phyloP scores from a whole-genome alignment of 2,329 filamentous ascomycete species.

The Penicillium sp. region DNA sequence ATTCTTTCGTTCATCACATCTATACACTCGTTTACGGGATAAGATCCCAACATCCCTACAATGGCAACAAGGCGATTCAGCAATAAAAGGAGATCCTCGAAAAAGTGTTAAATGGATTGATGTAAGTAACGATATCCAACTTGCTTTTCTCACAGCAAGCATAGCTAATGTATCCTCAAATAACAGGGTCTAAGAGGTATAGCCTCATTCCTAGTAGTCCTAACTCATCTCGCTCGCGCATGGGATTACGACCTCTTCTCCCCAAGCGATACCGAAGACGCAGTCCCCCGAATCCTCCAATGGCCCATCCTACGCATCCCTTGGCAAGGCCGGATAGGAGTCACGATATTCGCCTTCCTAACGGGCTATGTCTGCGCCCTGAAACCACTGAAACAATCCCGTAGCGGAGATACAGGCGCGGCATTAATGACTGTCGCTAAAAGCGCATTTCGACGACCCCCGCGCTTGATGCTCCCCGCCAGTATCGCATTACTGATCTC shows the following conservation, averaged over 20 bases:
- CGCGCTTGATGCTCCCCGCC: conserved; percentile 53
- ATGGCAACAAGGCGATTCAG: conserved; percentile 21
- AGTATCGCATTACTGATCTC: conserved; percentile 53
- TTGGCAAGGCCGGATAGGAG: conserved; percentile 55
- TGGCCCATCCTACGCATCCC: conserved; percentile 56
- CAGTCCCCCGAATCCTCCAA: conserved; percentile 49
- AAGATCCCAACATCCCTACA: conserved; percentile 18
- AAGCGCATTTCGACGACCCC: conserved; percentile 55
- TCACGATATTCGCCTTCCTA: conserved; percentile 57
- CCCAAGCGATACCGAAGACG: conserved; percentile 46
- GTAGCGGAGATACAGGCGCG: conserved; percentile 45
- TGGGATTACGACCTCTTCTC: conserved; percentile 55
- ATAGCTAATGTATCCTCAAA: neutral
- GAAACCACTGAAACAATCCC: conserved; percentile 54
- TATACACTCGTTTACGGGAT: conserved; percentile 18
- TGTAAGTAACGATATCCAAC: neutral
- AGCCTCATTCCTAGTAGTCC: conserved; percentile 54
- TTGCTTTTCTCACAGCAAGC: neutral
- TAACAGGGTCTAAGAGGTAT: conserved; percentile 53
- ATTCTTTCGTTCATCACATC: conserved; percentile 9
- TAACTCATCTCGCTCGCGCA: conserved; percentile 54
- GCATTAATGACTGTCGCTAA: conserved; percentile 52
- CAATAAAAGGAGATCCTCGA: conserved; percentile 32
- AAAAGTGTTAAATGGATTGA: conserved; percentile 48
- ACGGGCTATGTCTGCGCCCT: conserved; percentile 58